A percentile compares a stretch with the other conserved stretches of the same genome.
Evolutionary conservation across 768 basidiomycete species (phyloP).

Genomic region (Xerocomellus intermedius): DNA sequence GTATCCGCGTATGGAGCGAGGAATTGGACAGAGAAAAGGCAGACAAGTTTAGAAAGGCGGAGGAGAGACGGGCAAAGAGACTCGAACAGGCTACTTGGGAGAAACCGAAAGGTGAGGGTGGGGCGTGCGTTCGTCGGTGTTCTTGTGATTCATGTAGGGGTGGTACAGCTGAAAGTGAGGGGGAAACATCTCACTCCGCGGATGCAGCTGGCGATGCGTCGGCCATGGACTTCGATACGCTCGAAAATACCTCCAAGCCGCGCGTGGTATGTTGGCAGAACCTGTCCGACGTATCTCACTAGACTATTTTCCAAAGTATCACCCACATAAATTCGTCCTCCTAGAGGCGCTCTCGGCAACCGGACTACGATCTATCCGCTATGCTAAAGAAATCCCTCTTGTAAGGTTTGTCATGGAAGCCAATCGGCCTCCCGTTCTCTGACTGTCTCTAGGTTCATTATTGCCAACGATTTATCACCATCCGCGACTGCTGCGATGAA

Average conservation of each 20-base stretch:
- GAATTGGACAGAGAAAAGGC: slow-evolving; percentile 61
- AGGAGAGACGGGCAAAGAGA: slow-evolving; percentile 47
- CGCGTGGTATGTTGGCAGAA: slow-evolving; percentile 23
- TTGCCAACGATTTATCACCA: slow-evolving; percentile 91
- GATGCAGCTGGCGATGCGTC: background rate
- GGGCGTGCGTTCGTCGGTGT: background rate
- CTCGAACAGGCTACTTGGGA: slow-evolving; percentile 37
- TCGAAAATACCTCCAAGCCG: slow-evolving; percentile 8
- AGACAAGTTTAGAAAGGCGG: slow-evolving; percentile 53
- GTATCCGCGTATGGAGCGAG: slow-evolving; percentile 88
- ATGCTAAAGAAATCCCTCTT: slow-evolving; percentile 94
- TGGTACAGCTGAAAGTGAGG: slow-evolving; percentile 2
- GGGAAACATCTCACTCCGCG: background rate
- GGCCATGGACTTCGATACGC: background rate
- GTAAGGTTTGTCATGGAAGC: slow-evolving; percentile 58
- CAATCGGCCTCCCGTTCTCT: slow-evolving; percentile 8
- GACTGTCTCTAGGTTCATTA: slow-evolving; percentile 71
- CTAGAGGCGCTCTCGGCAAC: slow-evolving; percentile 96
- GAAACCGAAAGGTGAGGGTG: slow-evolving; percentile 43
- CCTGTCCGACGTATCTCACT: slow-evolving; percentile 1
- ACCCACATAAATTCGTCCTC: slow-evolving; percentile 67
- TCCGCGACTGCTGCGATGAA: slow-evolving; percentile 83
- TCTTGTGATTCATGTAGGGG: slow-evolving; percentile 1
- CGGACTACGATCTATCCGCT: slow-evolving; percentile 92
- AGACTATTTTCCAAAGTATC: slow-evolving; percentile 38